phyloP scores from a whole-genome alignment of 805 yeast species.

The Candida glaebosa region DNA sequence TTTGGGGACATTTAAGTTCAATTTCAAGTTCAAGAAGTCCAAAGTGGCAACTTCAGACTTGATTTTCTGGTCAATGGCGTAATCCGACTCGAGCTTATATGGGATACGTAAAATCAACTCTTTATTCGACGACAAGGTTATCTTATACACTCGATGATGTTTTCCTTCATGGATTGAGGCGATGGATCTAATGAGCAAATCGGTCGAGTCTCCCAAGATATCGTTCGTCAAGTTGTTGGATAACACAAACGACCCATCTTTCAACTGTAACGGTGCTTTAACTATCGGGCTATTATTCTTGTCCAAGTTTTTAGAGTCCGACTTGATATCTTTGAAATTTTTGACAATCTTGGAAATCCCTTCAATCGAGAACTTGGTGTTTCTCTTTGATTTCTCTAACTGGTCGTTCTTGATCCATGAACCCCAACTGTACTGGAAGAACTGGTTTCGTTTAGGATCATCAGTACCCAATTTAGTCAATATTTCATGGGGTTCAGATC shows the following conservation, averaged over 20 bases:
- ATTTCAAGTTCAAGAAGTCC: constrained; percentile 69
- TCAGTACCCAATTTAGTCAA: constrained; percentile 57
- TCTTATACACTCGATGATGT: constrained; percentile 82
- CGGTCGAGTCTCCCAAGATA: constrained; percentile 44
- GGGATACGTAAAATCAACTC: constrained; percentile 80
- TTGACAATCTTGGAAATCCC: constrained; percentile 62
- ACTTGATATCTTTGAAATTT: constrained; percentile 38
- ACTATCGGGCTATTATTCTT: constrained; percentile 18
- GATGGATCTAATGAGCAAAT: constrained; percentile 59
- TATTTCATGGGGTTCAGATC: constrained; percentile 32
- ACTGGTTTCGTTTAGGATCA: constrained; percentile 66
- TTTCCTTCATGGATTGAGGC: constrained; percentile 91
- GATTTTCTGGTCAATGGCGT: constrained; percentile 61
- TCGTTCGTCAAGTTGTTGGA: constrained; percentile 45
- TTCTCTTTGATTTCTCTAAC: constrained; percentile 68
- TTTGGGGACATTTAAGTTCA: constrained; percentile 69
- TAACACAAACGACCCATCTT: constrained; percentile 41
- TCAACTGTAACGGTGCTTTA: constrained; percentile 36
- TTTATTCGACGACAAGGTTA: constrained; percentile 59
- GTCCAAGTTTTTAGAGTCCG: constrained; percentile 21
- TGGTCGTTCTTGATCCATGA: constrained; percentile 85
- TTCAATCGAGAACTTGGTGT: constrained; percentile 75
- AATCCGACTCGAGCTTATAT: constrained; percentile 67
- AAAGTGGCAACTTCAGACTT: constrained; percentile 91
- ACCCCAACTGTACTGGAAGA: constrained; percentile 93